Percentiles rank a stretch among this genome's conserved stretches.
Evolutionary conservation across 768 basidiomycete species (phyloP).

Genomic region (Chiua virens): DNA sequence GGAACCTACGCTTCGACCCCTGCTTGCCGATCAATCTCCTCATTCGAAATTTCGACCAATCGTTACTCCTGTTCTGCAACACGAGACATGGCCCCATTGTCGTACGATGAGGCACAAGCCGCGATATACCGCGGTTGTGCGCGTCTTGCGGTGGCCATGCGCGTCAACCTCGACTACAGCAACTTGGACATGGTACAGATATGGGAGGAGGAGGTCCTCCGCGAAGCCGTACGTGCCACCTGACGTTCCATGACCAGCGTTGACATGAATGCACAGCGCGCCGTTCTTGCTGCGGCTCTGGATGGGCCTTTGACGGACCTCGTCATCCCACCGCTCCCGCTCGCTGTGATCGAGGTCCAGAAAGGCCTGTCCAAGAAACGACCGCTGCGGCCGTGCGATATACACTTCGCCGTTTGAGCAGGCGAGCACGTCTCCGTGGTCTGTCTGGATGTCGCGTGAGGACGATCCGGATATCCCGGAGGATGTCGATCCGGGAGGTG

Average conservation of each 20-base stretch:
- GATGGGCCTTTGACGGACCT: not conserved
- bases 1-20: too few species aligned
- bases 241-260: too few species aligned
- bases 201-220: conserved; percentile 5
- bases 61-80: too few species aligned
- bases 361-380: not conserved
- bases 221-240: conserved; percentile 6
- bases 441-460: not conserved
- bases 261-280: not conserved
- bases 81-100: not conserved
- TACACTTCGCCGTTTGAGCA: conserved; percentile 2
- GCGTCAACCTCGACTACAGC: not conserved
- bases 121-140: conserved; percentile 1
- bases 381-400: not conserved
- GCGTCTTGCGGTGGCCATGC: conserved; percentile 1
- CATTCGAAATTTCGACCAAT: too few species aligned
- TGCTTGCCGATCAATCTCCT: too few species aligned
- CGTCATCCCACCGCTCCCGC: not conserved
- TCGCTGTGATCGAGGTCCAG: conserved; percentile 6
- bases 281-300: not conserved
- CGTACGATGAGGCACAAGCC: not conserved
- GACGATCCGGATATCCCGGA: not conserved
- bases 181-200: not conserved
- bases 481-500: not conserved
- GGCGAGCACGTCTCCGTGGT: not conserved